phyloP scores from a whole-genome alignment of 2,329 filamentous ascomycete genomes.

The Exophiala sp. region DNA sequence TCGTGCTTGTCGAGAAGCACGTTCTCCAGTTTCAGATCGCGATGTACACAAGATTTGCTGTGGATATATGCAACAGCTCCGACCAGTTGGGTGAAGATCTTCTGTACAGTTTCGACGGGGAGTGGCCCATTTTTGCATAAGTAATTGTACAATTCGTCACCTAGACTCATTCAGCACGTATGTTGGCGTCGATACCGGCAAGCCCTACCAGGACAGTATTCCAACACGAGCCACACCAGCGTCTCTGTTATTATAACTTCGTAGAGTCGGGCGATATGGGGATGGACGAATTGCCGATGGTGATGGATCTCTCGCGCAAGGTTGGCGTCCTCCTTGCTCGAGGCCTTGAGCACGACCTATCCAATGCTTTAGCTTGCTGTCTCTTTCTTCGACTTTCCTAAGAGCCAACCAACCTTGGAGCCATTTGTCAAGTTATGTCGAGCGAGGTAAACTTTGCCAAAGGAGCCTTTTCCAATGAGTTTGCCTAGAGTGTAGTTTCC shows the following conservation, averaged over 20 bases:
- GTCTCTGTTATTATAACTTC: constrained; percentile 96
- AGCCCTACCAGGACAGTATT: constrained; percentile 79
- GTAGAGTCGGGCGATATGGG: constrained; percentile 92
- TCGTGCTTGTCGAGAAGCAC: constrained; percentile 94
- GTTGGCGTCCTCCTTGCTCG: constrained; percentile 91
- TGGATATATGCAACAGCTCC: constrained; percentile 95
- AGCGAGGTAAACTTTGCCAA: constrained; percentile 96
- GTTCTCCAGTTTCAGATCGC: constrained; percentile 93
- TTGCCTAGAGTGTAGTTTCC: constrained; percentile 90
- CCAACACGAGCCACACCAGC: constrained; percentile 91
- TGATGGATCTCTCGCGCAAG: constrained; percentile 97
- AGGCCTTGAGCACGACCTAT: constrained; percentile 95
- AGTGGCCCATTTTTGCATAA: constrained; percentile 81
- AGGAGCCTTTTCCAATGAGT: constrained; percentile 94
- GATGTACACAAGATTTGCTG: constrained; percentile 88
- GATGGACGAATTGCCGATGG: constrained; percentile 94
- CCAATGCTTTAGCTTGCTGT: constrained; percentile 9
- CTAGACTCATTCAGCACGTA: constrained; percentile 44
- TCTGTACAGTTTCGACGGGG: constrained; percentile 79
- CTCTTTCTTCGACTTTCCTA: neutral
- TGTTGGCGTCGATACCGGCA: constrained; percentile 12
- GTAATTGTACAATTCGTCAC: constrained; percentile 96
- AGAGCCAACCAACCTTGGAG: constrained; percentile 66
- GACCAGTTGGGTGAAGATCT: constrained; percentile 91
- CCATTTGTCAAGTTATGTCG: constrained; percentile 97